Evolutionary conservation across 441 rosid species (phyloP).

Genomic region (Erysimum pusillum): DNA sequence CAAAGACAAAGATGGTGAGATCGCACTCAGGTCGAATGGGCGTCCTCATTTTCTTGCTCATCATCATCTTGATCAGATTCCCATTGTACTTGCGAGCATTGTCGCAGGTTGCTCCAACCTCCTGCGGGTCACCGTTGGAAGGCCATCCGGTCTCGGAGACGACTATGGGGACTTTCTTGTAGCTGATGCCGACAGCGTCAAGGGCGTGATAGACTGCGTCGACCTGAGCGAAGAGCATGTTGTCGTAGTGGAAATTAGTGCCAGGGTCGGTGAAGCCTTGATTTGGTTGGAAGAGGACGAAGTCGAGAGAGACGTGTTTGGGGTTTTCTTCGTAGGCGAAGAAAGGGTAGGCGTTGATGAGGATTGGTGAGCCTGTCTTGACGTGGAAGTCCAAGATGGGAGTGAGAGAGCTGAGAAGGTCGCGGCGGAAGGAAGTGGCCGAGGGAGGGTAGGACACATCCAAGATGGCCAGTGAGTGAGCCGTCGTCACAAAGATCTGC

Average conservation of each 20-base stretch:
- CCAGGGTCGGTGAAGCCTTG: slow-evolving; percentile 75
- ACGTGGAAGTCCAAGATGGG: slow-evolving; percentile 73
- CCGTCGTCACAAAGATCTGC: slow-evolving; percentile 84
- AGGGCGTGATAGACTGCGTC: slow-evolving; percentile 85
- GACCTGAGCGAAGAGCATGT: slow-evolving; percentile 92
- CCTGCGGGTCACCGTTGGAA: slow-evolving; percentile 83
- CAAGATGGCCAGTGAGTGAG: slow-evolving; percentile 84
- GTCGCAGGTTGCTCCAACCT: slow-evolving; percentile 76
- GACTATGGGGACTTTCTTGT: slow-evolving; percentile 70
- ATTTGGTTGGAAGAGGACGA: slow-evolving; percentile 83
- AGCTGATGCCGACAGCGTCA: slow-evolving; percentile 62
- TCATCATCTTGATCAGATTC: slow-evolving; percentile 70
- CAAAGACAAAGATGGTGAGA: slow-evolving; percentile 79
- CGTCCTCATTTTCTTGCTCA: slow-evolving; percentile 71
- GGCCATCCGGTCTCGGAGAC: slow-evolving; percentile 99
- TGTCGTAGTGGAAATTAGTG: slow-evolving; percentile 76
- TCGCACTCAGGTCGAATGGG: slow-evolving; percentile 80
- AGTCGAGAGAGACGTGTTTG: slow-evolving; percentile 74
- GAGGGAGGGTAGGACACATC: slow-evolving; percentile 92
- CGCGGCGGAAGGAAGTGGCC: slow-evolving; percentile 76
- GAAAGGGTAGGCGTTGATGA: slow-evolving; percentile 92
- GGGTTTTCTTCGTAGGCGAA: slow-evolving; percentile 89
- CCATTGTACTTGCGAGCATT: slow-evolving; percentile 91
- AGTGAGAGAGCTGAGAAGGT: slow-evolving; percentile 61
- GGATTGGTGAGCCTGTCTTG: slow-evolving; percentile 76